Percentiles rank a stretch among this genome's conserved stretches.
Evolutionary conservation across 768 basidiomycete species (phyloP).

Genomic region (Ramaria sp.): DNA sequence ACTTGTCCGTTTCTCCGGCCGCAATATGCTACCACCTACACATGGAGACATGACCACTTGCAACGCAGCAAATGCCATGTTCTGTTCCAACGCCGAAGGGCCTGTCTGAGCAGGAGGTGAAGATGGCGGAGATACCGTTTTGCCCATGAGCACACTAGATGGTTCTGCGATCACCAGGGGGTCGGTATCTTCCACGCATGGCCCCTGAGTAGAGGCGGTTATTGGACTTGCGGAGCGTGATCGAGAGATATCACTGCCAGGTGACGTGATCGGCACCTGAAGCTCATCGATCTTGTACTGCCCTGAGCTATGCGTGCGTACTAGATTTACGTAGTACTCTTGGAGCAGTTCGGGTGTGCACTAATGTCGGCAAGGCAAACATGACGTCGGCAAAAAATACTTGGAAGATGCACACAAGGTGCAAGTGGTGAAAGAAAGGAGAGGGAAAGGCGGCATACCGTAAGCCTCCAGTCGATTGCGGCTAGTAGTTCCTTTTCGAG

Average conservation of each 20-base stretch:
- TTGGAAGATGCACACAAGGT: background rate
- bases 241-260: slow-evolving; percentile 19
- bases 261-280: slow-evolving; percentile 42
- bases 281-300: slow-evolving; percentile 27
- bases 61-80: slow-evolving; percentile 71
- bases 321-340: slow-evolving; percentile 90
- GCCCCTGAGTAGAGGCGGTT: slow-evolving; percentile 18
- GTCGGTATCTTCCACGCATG: slow-evolving; percentile 4
- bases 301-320: slow-evolving; percentile 68
- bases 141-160: slow-evolving; percentile 28
- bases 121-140: slow-evolving; percentile 20
- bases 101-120: slow-evolving; percentile 37
- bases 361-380: slow-evolving; percentile 31
- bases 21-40: background rate
- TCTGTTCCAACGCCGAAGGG: slow-evolving; percentile 65
- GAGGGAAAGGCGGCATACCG: slow-evolving; percentile 34
- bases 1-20: slow-evolving; percentile 2
- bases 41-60: slow-evolving; percentile 30
- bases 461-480: slow-evolving; percentile 90
- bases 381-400: too few species aligned
- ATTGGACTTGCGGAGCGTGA: slow-evolving; percentile 18
- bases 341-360: slow-evolving; percentile 86
- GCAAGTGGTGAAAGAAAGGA: slow-evolving; percentile 12
- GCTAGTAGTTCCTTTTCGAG: slow-evolving; percentile 90
- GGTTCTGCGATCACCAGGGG: slow-evolving; percentile 15